Evolutionary conservation across 345 rosid genomes (phyloP), one percentile per base, ranked within the genome.

Genomic region (Crucihimalaya himalaica): DNA sequence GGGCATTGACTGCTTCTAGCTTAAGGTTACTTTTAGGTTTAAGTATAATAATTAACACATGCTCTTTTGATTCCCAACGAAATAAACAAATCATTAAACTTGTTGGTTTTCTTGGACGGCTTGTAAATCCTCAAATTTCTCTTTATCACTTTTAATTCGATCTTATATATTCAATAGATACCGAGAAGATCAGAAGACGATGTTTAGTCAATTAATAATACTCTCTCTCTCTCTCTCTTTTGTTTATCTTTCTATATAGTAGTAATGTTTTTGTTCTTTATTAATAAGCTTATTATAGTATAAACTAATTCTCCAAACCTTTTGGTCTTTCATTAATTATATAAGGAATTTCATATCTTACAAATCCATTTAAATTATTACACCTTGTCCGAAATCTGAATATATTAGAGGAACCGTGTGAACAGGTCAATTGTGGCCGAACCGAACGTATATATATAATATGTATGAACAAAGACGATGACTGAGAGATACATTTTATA

Each of bases 401-500:
- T 35, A 21, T 57, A 25, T 1, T 47, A 27, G 32, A 65, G 13
- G 18, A 58, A 14, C 53, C 72, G 32, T 74, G 72, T 56, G 71
- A 54, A 65, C 58, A 21, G 21, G 51, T 64, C 55, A 25, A 19
- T 14, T 48, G 48, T 6, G 13, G 20, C 55, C 56, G 3, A 58
- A 29, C 15, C 5, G 20, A 54, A 42, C 4, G 28, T 68, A 45
- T 57, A 9, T 48, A n/a, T n/a, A n/a, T n/a, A 19, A 14, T 54
- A 20, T 69, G 21, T 56, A 20, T 69, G 21, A 4, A 48, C 59
- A 70, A 47, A 70, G 10, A 48, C 39, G 6, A 48, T 16, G 75
- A 71, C 75, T 25, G 12, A 14, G 13, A 61, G 31, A 61, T 50
- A 42, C 50, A 35, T 70, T 23, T 23, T 71, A 35, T 37, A 61